Evolutionary conservation across 1,284 basidiomycete genomes (phyloP).

Genomic region (Fomes fomentarius): DNA sequence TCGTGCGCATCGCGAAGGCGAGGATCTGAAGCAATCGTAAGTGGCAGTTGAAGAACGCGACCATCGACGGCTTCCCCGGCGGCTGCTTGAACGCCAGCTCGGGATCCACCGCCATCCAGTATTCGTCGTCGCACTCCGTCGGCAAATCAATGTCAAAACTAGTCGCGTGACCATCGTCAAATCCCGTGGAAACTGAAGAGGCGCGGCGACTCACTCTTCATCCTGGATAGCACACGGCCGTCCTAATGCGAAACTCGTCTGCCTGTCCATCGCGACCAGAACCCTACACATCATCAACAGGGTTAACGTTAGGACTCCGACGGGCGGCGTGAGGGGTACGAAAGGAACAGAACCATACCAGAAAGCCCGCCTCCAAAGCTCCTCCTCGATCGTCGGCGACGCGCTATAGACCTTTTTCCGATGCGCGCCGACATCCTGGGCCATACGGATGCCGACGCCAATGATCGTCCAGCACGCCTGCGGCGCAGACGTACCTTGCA

Average conservation of each 20-base stretch:
- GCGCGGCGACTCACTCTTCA: constrained; percentile 66
- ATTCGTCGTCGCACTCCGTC: constrained; percentile 66
- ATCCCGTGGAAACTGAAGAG: neutral
- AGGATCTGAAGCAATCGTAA: constrained; percentile 63
- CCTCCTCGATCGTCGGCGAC: constrained; percentile 42
- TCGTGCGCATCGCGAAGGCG: constrained; percentile 56
- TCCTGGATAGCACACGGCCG: constrained; percentile 84
- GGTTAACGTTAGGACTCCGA: neutral
- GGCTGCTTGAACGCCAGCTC: constrained; percentile 51
- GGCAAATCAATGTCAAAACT: constrained; percentile 67
- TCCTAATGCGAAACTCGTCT: constrained; percentile 72
- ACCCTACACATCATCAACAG: constrained; percentile 45
- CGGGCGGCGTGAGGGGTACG: no score
- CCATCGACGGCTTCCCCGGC: constrained; percentile 43
- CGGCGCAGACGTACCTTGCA: constrained; percentile 51
- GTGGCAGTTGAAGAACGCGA: constrained; percentile 54
- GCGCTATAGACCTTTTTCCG: constrained; percentile 38
- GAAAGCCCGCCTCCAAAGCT: constrained; percentile 69
- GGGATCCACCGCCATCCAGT: constrained; percentile 52
- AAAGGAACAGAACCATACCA: constrained; percentile 50
- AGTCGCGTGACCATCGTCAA: neutral
- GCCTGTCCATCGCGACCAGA: constrained; percentile 64
- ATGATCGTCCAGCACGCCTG: constrained; percentile 57
- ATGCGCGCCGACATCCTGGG: constrained; percentile 49
- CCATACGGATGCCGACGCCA: constrained; percentile 55